Evolutionary conservation across 2,329 filamentous ascomycete species (phyloP).

Genomic region (Colletotrichum destructivum): DNA sequence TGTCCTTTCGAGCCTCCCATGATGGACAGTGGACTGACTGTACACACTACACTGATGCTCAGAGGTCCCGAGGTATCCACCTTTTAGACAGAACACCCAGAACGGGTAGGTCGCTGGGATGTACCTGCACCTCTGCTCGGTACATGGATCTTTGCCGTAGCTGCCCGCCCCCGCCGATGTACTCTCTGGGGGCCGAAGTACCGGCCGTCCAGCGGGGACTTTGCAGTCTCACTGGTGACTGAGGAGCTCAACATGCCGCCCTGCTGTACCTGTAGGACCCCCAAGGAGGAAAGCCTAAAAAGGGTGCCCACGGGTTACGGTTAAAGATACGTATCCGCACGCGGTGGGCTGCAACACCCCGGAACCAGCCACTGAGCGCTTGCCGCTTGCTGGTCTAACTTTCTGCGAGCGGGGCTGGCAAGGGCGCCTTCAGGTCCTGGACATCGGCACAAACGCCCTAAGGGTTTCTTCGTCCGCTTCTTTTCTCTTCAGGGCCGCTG

Average conservation of each 20-base stretch:
- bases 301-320: slow-evolving; percentile 22
- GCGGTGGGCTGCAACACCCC: slow-evolving; percentile 33
- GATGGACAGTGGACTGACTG: slow-evolving; percentile 17
- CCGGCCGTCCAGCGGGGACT: neutral
- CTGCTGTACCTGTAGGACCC: no score
- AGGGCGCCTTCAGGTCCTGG: slow-evolving; percentile 32
- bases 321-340: slow-evolving; percentile 38
- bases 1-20: slow-evolving; percentile 41
- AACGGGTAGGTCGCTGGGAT: slow-evolving; percentile 39
- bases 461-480: neutral
- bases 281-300: neutral
- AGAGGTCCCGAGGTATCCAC: slow-evolving; percentile 38
- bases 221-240: no score
- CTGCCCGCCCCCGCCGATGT: slow-evolving; percentile 1
- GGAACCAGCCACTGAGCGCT: slow-evolving; percentile 31
- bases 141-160: slow-evolving; percentile 25
- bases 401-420: slow-evolving; percentile 21
- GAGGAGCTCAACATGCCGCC: no score
- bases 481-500: slow-evolving; percentile 1
- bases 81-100: slow-evolving; percentile 40
- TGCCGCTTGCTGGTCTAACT: slow-evolving; percentile 21
- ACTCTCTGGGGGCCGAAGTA: slow-evolving; percentile 30
- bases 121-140: slow-evolving; percentile 9
- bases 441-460: slow-evolving; percentile 35
- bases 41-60: slow-evolving; percentile 23